Evolutionary conservation across 169 alveolate genomes (phyloP), one percentile per base, ranked within the genome.

Genomic region (Neospora caninum): DNA sequence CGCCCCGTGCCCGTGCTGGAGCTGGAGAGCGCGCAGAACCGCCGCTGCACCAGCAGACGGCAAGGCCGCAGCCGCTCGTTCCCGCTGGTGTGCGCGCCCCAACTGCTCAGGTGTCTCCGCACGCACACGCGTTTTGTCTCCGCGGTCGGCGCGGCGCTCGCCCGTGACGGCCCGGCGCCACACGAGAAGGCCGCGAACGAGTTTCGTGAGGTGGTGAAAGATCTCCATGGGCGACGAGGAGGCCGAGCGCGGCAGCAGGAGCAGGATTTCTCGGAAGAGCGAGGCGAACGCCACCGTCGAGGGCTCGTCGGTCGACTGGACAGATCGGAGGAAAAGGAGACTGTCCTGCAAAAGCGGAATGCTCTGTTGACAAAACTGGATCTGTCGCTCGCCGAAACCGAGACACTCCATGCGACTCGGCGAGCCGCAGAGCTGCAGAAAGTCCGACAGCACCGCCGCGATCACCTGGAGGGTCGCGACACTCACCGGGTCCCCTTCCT

Each of bases 171-270:
- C 73, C 34, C 73, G 25, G 25, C 73, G 73, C 73, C 73, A 64
- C 31, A 64, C 7, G 34, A 6, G 1, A 6, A 64, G 73, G 73
- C 73, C 7, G 34, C 73, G 25, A 27, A 64, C 73, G 34, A 64
- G 73, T 29, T 64, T 16, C 73, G 73, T 64, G 73, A 64, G 73
- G 20, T 64, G 73, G 4, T 6, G 4, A 22, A 7, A 64, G 73
- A 64, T 27, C 73, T 64, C 73, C 31, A 16, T 4, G 13, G 58
- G 73, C 73, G 73, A 27, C n/a, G 73, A 9, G 31, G 73, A 64
- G 73, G 73, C 31, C n/a, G 73, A 64, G 73, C 73, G 73, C 73
- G 73, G 73, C n/a, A 64, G 73, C n/a, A 64, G 73, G 20, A 64
- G 73, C 4, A 64, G 73, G 20, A 64, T 27, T 27, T 64, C 73